Base-by-base conservation (phyloP, 148 eudicot species). In the Amaranthus hypochondriacus region DNA sequence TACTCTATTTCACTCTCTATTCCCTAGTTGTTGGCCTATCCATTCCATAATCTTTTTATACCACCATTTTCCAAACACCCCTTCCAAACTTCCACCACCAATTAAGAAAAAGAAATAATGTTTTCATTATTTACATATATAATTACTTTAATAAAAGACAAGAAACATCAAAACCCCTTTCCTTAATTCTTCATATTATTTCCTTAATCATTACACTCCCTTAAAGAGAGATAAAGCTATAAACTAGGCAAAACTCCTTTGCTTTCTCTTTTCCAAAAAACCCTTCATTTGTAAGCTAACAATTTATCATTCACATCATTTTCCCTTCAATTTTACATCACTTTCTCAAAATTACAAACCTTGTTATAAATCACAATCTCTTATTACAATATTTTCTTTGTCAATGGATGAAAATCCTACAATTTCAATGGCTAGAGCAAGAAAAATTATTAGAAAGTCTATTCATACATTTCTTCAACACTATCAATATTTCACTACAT, bases 1-100 rank as follows among this genome's bases (percentile, higher is more conserved):
- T 66, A 46, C 50, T 56, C 9, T 71, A 62, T 14, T 77, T 80
- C 72, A 76, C 76, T 59, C 82, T 59, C 70, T 28, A 28, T 28
- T 28, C 39, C 39, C 56, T 56, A 82, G 90, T 88, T 72, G 96
- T 87, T 90, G 86, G 84, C 85, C 87, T 28, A 85, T 88, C 92
- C 55, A 82, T 84, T 89, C 74, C 60, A 28, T 2, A 28, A 28
- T 72, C 76, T 77, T 70, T 73, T 71, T 76, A 66, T 76, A 78
- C 83, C 81, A 76, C 77, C 77, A 82, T 83, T 75, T 83, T 79
- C 77, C 73, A 73, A 77, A 86, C 84, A 64, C 76, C 81, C 76
- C 79, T 62, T 72, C 86, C 79, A 80, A 86, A 87, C 85, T 56
- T 77, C 88, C 87, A 53, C 75, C 81, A 81, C 46, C 68, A 57